phyloP scores from a whole-genome alignment of 192 early-diverging fungal species.

The Backusella tarrabulga region DNA sequence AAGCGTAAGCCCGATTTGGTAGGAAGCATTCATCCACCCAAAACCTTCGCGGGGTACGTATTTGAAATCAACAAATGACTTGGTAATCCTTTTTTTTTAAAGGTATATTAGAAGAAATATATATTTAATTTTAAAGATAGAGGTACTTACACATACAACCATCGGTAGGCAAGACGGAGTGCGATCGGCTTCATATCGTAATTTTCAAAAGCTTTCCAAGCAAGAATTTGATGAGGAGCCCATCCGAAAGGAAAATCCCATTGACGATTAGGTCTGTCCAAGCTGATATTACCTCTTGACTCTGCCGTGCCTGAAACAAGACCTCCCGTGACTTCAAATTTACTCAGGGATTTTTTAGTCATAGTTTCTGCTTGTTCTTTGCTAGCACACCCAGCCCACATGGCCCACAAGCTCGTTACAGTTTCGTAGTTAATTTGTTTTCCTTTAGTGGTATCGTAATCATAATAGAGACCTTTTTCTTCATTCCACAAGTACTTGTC shows the following conservation, averaged over 20 bases:
- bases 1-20: slow-evolving; percentile 81
- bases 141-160: slow-evolving; percentile 77
- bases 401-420: slow-evolving; percentile 85
- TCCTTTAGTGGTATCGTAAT: slow-evolving; percentile 79
- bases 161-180: slow-evolving; percentile 86
- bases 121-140: background rate
- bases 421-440: slow-evolving; percentile 80
- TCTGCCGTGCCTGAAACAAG: slow-evolving; percentile 90
- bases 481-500: slow-evolving; percentile 88
- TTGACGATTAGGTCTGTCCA: slow-evolving; percentile 89
- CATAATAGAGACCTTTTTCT: slow-evolving; percentile 76
- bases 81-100: slow-evolving; percentile 60
- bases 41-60: slow-evolving; percentile 94
- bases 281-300: slow-evolving; percentile 77
- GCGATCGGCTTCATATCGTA: slow-evolving; percentile 79
- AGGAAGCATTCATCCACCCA: slow-evolving; percentile 98
- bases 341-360: slow-evolving; percentile 60
- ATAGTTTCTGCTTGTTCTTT: slow-evolving; percentile 73
- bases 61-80: slow-evolving; percentile 93
- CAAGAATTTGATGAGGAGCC: slow-evolving; percentile 98
- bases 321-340: slow-evolving; percentile 93
- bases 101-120: background rate
- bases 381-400: slow-evolving; percentile 87
- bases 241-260: slow-evolving; percentile 55
- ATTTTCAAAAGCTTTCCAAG: slow-evolving; percentile 85